Evolutionary conservation across 768 basidiomycete species (phyloP).

Genomic region (Psilocybe cubensis): DNA sequence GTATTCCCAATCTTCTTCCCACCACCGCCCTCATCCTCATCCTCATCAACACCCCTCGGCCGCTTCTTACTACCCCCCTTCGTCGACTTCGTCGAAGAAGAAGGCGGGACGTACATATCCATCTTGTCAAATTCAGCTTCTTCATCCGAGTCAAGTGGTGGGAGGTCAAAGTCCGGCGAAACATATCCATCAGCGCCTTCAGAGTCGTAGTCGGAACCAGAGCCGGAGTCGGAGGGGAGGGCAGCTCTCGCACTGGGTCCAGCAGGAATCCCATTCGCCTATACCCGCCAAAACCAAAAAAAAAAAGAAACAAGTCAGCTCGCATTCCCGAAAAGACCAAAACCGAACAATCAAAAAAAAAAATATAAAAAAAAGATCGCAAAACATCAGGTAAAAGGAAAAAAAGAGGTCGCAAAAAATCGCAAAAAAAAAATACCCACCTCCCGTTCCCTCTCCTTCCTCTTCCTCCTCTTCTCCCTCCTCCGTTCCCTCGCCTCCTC

Average conservation of each 20-base stretch:
- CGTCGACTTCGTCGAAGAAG: slow-evolving; percentile 27
- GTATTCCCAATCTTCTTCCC: too few relatives aligned
- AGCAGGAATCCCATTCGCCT: slow-evolving; percentile 33
- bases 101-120: slow-evolving; percentile 32
- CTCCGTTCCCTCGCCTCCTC: slow-evolving; percentile 86
- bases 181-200: slow-evolving; percentile 66
- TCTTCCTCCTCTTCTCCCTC: slow-evolving; percentile 89
- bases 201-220: too few relatives aligned
- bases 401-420: background rate
- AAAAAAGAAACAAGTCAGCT: too few relatives aligned
- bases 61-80: background rate
- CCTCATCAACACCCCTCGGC: too few relatives aligned
- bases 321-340: too few relatives aligned
- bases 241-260: slow-evolving; percentile 33
- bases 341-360: too few relatives aligned
- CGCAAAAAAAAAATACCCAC: slow-evolving; percentile 28
- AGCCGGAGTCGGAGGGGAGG: too few relatives aligned
- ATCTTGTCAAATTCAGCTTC: too few relatives aligned
- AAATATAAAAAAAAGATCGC: too few relatives aligned
- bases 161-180: slow-evolving; percentile 70
- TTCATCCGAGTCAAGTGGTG: slow-evolving; percentile 31
- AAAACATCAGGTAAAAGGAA: too few relatives aligned
- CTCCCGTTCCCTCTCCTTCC: slow-evolving; percentile 75
- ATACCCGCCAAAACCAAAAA: slow-evolving; percentile 21
- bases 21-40: too few relatives aligned